Evolutionary conservation across 2,329 filamentous ascomycete genomes (phyloP), one percentile per base, ranked within the genome.

Genomic region (Trichoderma guizhouense): DNA sequence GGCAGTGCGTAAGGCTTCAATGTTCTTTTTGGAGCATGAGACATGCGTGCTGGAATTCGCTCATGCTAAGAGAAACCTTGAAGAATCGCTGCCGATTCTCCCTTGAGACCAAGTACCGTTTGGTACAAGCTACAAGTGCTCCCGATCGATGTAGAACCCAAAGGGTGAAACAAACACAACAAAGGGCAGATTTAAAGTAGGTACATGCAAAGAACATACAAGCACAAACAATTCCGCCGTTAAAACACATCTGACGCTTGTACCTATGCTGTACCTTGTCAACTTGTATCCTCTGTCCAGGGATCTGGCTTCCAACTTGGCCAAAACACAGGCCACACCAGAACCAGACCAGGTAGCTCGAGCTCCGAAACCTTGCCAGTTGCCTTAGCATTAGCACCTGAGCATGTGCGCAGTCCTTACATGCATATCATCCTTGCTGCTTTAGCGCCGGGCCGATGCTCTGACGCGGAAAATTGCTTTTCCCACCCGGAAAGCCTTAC

Each of bases 371-470:
- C 51, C 64, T 57, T 67, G 57, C 30, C 57, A 18, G 26, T 9
- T 9, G 15, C 55, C 26, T 60, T 60, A 32, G 24, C 53, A 36
- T 43, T 58, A 57, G 51, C 32, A 55, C 34, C 34, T 36, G 39
- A 43, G 39, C 39, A 43, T 43, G 39, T 67, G 53, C 65, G 34
- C 39, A 66, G 64, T 26, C 60, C 68, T 70, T 55, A 57, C 60
- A 64, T 70, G 66, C 66, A 69, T 53, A 69, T 62, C n/a, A 62
- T 62, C 66, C 66, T n/a, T 69, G 66, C 66, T 69, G 66, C 66
- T 69, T 58, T 69, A 69, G 66, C 66, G 66, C 66, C 66, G 18
- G 34, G 12, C 30, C 30, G n/a, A 43, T 12, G 34, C 36, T 32
- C 30, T 34, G 57, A 18, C 4, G 7, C 34, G 66, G 66, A 62